Base-by-base conservation (phyloP, 176 grass and related monocot genomes). In the Bromus sterilis region DNA sequence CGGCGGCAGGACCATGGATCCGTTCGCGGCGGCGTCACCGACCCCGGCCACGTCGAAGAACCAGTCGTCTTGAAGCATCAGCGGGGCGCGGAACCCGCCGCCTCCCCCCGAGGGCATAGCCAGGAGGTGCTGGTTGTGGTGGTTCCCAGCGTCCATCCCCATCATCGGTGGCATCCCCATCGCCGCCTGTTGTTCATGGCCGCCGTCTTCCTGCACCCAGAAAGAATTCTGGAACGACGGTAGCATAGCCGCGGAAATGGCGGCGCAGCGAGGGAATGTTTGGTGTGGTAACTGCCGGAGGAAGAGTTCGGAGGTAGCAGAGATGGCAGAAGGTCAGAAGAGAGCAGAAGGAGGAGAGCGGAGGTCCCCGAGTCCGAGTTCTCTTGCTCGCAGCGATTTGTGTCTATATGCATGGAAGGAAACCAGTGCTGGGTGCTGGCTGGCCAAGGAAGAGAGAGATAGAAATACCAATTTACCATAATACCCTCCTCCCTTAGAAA, bases 131-230 rank as follows among this genome's bases (percentile, higher is more conserved):
- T 82, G 79, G 36, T 74, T 29, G 21, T 75, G 41, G 56, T 83
- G 56, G 80, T 43, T 14, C 21, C 40, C 56, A 10, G 12, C 15
- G 46, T 86, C 79, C 12, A 28, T 66, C 23, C 48, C 74, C 46
- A 42, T 66, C 70, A 30, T 4, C 26, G 70, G 42, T 25, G 63
- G 7, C 66, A 81, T 57, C 81, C 24, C 76, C 81, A 80, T 75
- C 31, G 43, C 26, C 66, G 78, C 34, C 34, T 66, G 58, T 15
- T 51, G 48, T 32, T 56, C 78, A 35, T 80, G 34, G 42, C 26
- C 67, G 67, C 20, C 78, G 71, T 79, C 89, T 28, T 93, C 90
- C 25, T 81, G 82, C 44, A 90, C 76, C 96, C 96, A 93, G 33
- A 91, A 74, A 30, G 83, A 56, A 75, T 56, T 86, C 36, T 76